Evolutionary conservation across 2,329 filamentous ascomycete species (phyloP), one percentile per base, ranked within the genome.

Genomic region (Podosphaera fusca): DNA sequence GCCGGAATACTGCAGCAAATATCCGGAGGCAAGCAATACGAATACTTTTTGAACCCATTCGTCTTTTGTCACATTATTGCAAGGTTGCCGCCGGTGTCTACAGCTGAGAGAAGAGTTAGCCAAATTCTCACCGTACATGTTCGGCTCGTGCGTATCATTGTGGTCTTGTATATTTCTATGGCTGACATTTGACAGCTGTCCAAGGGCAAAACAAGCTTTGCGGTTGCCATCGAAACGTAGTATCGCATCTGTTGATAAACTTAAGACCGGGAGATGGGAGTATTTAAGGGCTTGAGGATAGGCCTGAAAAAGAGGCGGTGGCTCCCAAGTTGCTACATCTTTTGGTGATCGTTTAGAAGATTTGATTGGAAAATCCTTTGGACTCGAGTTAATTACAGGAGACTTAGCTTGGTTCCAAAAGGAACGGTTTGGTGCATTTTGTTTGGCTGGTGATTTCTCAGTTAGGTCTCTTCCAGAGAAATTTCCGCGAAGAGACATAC

Each of bases 241-340:
- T 52, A 92, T 77, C 0, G 76, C 70, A 59, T 94, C 88, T 1
- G 83, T 77, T 1, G 84, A 79, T 9, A 84, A 70, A 1, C 76
- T 78, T 42, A 83, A 82, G 14, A 84, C 77, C 33, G 81, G 77
- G 2, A 94, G 72, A 14, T 77, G 80, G 9, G 79, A 81, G 67
- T 92, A 79, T 64, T 85, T 88, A 62, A 87, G 76, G 2, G 87
- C 81, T 68, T 94, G 88, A 0, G 86, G 84, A 66, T 88, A 94
- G 10, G 86, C 87, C 67, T 94, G 85, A 67, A 89, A 94, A 10
- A 95, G 71, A 1, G 87, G 85, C 5, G 87, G 85, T 14, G 82
- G 77, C 57, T 79, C 76, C 81, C 81, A 86, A 10, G 63, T 65
- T 58, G 63, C 57, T 21, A 62, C 62, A 9, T 61, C 60, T 8